A percentile compares a stretch with the other conserved stretches of the same genome.
Evolutionary conservation across 140 eudicot species (phyloP).

Genomic region (Cichorium intybus): DNA sequence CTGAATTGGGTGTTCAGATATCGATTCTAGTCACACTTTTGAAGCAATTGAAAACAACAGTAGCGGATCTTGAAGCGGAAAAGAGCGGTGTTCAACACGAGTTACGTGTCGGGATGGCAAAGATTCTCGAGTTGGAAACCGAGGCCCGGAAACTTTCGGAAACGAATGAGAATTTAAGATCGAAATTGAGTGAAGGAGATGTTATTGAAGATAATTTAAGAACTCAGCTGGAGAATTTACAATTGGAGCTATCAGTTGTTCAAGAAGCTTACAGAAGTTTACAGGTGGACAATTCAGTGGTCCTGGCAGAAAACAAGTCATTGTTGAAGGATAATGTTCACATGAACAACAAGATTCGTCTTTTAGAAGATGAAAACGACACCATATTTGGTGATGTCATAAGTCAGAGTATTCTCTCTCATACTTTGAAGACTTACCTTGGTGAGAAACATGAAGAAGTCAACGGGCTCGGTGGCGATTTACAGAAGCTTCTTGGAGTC

Average conservation of each 20-base stretch:
- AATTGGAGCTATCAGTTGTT: constrained; percentile 35
- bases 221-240: constrained; percentile 47
- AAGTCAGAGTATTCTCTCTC: constrained; percentile 38
- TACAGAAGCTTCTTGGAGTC: constrained; percentile 31
- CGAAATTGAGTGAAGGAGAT: constrained; percentile 46
- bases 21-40: constrained; percentile 54
- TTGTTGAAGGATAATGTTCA: constrained; percentile 32
- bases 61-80: constrained; percentile 38
- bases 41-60: constrained; percentile 42
- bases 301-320: constrained; percentile 43
- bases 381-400: constrained; percentile 39
- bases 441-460: constrained; percentile 49
- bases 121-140: constrained; percentile 36
- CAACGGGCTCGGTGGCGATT: constrained; percentile 30
- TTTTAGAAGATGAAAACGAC: constrained; percentile 48
- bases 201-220: constrained; percentile 37
- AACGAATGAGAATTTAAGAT: constrained; percentile 42
- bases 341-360: constrained; percentile 36
- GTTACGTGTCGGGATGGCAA: constrained; percentile 27
- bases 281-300: constrained; percentile 43
- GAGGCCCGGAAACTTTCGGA: constrained; percentile 46
- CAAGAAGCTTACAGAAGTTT: constrained; percentile 46
- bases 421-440: constrained; percentile 38
- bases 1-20: constrained; percentile 40
- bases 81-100: constrained; percentile 42